Evolutionary conservation across 2,329 filamentous ascomycete species (phyloP).

Genomic region (Botrytis squamosa): DNA sequence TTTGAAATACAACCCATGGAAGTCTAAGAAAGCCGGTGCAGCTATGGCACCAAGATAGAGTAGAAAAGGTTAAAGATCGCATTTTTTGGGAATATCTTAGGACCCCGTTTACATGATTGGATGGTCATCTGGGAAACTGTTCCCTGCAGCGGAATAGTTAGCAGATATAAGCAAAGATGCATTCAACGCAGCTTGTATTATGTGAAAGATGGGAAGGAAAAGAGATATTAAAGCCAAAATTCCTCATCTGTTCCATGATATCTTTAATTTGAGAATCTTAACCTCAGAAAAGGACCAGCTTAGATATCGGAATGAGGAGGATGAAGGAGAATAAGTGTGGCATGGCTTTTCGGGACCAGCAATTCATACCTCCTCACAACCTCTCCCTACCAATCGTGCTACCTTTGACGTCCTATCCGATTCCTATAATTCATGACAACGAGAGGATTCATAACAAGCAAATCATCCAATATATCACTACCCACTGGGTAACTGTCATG

Average conservation of each 20-base stretch:
- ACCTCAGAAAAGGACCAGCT: not conserved
- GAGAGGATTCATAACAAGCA: not conserved
- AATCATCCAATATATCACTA: not conserved
- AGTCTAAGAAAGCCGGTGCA: not conserved
- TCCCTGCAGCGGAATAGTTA: not conserved
- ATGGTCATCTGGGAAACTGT: not conserved
- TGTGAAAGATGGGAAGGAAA: not conserved
- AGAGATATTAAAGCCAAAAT: not conserved
- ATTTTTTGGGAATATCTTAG: not conserved
- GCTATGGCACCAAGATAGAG: not conserved
- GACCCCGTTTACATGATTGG: rapidly evolving
- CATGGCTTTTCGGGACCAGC: not conserved
- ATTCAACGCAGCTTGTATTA: not conserved
- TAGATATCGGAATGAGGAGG: not conserved
- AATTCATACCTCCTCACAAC: not conserved
- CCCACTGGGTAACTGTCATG: not conserved
- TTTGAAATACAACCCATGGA: not conserved
- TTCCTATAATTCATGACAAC: not conserved
- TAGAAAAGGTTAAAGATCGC: rapidly evolving
- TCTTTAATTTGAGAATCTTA: not conserved
- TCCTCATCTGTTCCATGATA: not conserved
- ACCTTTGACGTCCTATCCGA: not conserved
- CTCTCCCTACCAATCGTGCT: not conserved
- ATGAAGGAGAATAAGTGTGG: not conserved
- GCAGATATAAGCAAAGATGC: not conserved